These are phyloP conservation scores for Citrus hindsii DNA, from an alignment of 345 rosid genomes.

Conservation along the genomic window DNA sequence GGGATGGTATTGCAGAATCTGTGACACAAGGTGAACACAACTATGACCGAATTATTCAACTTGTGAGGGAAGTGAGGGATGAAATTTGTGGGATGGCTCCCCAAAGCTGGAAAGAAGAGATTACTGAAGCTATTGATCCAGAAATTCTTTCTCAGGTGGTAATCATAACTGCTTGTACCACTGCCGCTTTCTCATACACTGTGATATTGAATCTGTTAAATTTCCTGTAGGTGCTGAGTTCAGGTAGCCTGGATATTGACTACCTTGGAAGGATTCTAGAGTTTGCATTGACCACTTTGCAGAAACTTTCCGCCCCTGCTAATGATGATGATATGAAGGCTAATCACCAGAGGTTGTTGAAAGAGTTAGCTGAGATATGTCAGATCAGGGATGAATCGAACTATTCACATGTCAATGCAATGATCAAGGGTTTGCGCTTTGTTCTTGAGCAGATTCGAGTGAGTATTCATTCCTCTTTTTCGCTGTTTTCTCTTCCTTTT, in stretches of 20 bases:
- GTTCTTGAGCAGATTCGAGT: slow-evolving; percentile 89
- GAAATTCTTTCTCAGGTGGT: slow-evolving; percentile 77
- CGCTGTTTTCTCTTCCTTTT: neutral
- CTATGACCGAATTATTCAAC: slow-evolving; percentile 61
- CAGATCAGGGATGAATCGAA: slow-evolving; percentile 42
- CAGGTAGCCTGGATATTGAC: slow-evolving; percentile 64
- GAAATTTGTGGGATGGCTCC: slow-evolving; percentile 87
- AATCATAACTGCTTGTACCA: neutral
- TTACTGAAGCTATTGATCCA: slow-evolving; percentile 63
- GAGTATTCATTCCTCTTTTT: neutral
- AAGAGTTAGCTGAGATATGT: slow-evolving; percentile 58
- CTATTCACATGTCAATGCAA: slow-evolving; percentile 48
- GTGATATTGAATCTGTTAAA: neutral
- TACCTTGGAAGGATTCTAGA: slow-evolving; percentile 77
- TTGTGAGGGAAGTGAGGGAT: slow-evolving; percentile 87
- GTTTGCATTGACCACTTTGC: slow-evolving; percentile 67
- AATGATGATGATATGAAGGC: slow-evolving; percentile 61
- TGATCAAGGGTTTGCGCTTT: slow-evolving; percentile 80
- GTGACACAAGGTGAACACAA: slow-evolving; percentile 55
- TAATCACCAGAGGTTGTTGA: slow-evolving; percentile 44
- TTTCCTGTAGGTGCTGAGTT: slow-evolving; percentile 53
- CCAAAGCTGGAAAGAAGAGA: slow-evolving; percentile 73
- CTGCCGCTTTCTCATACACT: neutral
- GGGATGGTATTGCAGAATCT: slow-evolving; percentile 80
- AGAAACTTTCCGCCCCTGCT: slow-evolving; percentile 78